A percentile compares a stretch with the other conserved stretches of the same genome.
Conservation (phyloP, 768 basidiomycete genomes). For the Pilatotrama ljubarskyi region DNA sequence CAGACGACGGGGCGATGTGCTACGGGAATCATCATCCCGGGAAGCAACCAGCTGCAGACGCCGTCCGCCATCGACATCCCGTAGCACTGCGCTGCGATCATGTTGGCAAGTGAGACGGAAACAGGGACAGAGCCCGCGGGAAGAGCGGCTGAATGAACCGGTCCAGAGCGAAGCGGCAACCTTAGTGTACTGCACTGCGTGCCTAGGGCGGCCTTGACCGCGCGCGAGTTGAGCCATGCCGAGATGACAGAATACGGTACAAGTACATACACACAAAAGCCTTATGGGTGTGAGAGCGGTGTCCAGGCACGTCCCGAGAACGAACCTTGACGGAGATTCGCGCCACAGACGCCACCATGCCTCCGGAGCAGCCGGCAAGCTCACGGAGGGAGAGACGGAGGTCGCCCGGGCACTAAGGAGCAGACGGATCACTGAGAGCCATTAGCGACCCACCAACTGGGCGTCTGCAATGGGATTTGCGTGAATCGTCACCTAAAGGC, state of each 20-base stretch:
- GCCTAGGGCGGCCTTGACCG: too few relatives aligned
- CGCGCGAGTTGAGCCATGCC: too few relatives aligned
- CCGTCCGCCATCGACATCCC: too few relatives aligned
- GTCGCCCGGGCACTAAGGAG: background rate
- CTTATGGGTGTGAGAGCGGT: background rate
- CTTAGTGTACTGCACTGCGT: too few relatives aligned
- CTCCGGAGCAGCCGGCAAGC: background rate
- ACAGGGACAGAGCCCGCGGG: too few relatives aligned
- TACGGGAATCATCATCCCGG: too few relatives aligned
- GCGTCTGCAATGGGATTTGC: conserved; percentile 95
- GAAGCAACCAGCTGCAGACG: too few relatives aligned
- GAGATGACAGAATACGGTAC: background rate
- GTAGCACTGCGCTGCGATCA: too few relatives aligned
- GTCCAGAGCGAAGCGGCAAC: too few relatives aligned
- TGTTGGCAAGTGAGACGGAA: too few relatives aligned
- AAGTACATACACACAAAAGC: background rate
- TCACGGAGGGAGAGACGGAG: background rate
- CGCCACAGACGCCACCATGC: background rate
- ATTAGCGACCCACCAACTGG: conserved; percentile 22
- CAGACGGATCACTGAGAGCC: background rate
- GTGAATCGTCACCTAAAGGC: conserved; percentile 75
- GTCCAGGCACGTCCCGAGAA: conserved; percentile 1
- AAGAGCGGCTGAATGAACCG: too few relatives aligned
- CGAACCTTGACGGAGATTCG: background rate
- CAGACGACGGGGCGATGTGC: too few relatives aligned